These are phyloP conservation scores for Canna indica DNA, from an alignment of 176 grass and related monocot species.

Conservation along the genomic window DNA sequence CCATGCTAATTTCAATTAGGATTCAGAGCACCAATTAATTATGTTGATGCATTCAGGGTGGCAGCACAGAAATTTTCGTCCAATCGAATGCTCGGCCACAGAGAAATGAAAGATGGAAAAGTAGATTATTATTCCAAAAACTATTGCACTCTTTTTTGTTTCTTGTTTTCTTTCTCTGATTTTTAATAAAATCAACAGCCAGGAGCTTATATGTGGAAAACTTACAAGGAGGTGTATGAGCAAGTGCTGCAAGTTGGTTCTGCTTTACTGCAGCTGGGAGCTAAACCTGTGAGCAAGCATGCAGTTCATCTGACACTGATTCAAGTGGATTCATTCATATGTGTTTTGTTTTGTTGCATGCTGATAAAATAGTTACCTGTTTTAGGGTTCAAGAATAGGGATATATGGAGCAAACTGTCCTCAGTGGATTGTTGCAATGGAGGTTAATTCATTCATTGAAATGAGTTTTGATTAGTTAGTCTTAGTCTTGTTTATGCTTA, in stretches of 20 bases:
- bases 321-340: background rate
- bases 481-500: background rate
- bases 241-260: conserved; percentile 75
- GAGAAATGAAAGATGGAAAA: conserved; percentile 61
- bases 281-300: conserved; percentile 44
- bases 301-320: background rate
- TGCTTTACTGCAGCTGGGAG: conserved; percentile 50
- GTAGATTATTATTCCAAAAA: conserved; percentile 18
- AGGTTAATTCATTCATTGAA: conserved; percentile 39
- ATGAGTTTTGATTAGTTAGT: background rate
- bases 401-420: conserved; percentile 92
- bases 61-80: conserved; percentile 67
- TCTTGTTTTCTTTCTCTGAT: conserved; percentile 16
- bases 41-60: conserved; percentile 34
- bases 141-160: background rate
- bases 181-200: conserved; percentile 45
- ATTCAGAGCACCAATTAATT: no score
- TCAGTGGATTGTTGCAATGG: conserved; percentile 83
- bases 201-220: conserved; percentile 88
- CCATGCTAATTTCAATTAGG: background rate
- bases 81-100: conserved; percentile 94
- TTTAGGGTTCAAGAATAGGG: conserved; percentile 73
- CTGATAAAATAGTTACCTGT: no score
- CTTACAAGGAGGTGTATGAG: conserved; percentile 78
- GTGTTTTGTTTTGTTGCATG: no score